Conservation (phyloP, 805 yeast species). For the Ogataea neopini region DNA sequence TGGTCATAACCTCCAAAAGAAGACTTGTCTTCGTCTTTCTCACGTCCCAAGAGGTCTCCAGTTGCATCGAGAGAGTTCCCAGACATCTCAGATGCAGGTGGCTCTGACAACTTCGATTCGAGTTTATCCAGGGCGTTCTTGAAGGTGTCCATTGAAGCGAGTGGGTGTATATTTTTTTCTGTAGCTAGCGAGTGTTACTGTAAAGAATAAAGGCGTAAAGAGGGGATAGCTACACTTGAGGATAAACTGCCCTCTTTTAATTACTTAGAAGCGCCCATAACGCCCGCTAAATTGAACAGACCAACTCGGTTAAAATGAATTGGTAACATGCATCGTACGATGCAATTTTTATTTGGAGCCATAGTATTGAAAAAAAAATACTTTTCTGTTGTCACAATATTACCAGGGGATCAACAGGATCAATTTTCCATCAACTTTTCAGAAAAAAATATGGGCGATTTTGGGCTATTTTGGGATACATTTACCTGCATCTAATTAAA, state of each 20-base stretch:
- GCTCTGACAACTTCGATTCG: neutral
- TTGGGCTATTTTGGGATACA: too few relatives aligned
- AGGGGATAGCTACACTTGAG: neutral
- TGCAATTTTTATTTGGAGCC: neutral
- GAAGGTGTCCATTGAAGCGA: conserved; percentile 6
- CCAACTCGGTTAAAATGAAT: too few relatives aligned
- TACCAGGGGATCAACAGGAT: too few relatives aligned
- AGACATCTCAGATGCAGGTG: too few relatives aligned
- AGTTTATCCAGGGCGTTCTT: conserved; percentile 8
- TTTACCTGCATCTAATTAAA: neutral
- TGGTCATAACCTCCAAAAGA: conserved; percentile 53
- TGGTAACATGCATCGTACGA: neutral
- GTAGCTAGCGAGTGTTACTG: neutral
- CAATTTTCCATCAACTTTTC: neutral
- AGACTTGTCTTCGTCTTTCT: conserved; percentile 6
- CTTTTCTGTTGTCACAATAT: neutral
- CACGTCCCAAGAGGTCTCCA: conserved; percentile 4
- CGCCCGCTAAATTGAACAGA: too few relatives aligned
- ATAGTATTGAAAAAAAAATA: neutral
- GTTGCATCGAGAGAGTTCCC: too few relatives aligned
- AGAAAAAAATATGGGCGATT: too few relatives aligned
- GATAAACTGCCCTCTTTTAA: neutral
- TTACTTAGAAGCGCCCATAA: neutral
- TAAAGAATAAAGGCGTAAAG: neutral
- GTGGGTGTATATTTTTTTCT: neutral